phyloP scores from a whole-genome alignment of 208 protist species.

The Acanthamoeba divionensis region DNA sequence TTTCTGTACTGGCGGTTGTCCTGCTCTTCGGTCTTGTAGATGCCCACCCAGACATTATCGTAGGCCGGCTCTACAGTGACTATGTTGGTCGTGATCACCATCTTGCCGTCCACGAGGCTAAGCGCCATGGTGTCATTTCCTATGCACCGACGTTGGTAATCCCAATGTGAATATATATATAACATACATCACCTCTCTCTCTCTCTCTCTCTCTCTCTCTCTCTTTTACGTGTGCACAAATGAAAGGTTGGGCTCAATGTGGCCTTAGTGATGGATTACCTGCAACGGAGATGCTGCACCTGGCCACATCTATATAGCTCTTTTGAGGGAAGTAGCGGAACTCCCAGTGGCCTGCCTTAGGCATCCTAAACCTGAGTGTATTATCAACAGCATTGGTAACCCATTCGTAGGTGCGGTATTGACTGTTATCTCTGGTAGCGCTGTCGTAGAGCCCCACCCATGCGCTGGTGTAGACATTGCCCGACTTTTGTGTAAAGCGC shows the following conservation, averaged over 20 bases:
- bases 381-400: constrained; percentile 20
- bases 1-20: constrained; percentile 41
- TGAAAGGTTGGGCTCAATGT: too few relatives aligned
- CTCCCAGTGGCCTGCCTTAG: constrained; percentile 48
- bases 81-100: background rate
- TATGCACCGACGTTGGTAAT: too few relatives aligned
- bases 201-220: too few relatives aligned
- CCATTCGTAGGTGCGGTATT: constrained; percentile 21
- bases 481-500: background rate
- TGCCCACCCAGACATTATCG: constrained; percentile 43
- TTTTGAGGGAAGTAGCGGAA: constrained; percentile 32
- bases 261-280: too few relatives aligned
- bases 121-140: background rate
- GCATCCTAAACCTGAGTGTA: background rate
- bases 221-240: too few relatives aligned
- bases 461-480: constrained; percentile 30
- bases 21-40: background rate
- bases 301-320: background rate
- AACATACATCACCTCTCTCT: too few relatives aligned
- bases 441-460: constrained; percentile 40
- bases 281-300: background rate
- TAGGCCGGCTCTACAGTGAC: background rate
- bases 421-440: background rate
- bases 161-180: too few relatives aligned
- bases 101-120: background rate